Evolutionary conservation across 305 asterid genomes (phyloP).

Genomic region (Lippia alba): DNA sequence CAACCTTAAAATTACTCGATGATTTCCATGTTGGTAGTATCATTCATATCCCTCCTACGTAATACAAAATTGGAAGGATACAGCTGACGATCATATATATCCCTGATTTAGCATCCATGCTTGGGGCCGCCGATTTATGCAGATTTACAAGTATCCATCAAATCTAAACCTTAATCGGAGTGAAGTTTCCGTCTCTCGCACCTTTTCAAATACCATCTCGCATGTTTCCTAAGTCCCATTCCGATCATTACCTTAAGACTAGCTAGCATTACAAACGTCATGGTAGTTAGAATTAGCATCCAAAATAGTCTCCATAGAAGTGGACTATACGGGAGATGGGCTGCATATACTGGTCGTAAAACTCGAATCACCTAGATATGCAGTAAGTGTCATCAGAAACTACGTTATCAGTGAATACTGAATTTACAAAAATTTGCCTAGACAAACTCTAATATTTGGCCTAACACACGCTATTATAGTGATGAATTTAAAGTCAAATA

Average conservation of each 20-base stretch:
- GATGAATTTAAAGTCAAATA: no score
- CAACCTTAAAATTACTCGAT: slow-evolving; percentile 23
- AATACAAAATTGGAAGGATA: slow-evolving; percentile 45
- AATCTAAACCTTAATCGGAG: slow-evolving; percentile 53
- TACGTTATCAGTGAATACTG: no score
- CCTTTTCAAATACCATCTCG: slow-evolving; percentile 85
- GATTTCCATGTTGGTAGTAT: slow-evolving; percentile 12
- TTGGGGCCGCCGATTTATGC: no score
- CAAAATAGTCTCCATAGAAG: slow-evolving; percentile 81
- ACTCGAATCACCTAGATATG: slow-evolving; percentile 79
- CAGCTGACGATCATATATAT: background rate
- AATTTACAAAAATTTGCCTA: no score
- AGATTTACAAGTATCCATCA: slow-evolving; percentile 14
- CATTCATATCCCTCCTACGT: slow-evolving; percentile 8
- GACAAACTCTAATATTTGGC: no score
- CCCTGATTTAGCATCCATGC: background rate
- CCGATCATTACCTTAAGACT: slow-evolving; percentile 88
- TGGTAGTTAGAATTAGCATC: slow-evolving; percentile 59
- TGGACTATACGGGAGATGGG: slow-evolving; percentile 83
- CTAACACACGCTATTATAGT: no score
- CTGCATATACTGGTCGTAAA: slow-evolving; percentile 80
- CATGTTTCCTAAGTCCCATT: slow-evolving; percentile 81
- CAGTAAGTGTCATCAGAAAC: slow-evolving; percentile 10
- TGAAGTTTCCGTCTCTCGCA: slow-evolving; percentile 85
- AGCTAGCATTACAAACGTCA: slow-evolving; percentile 90